Percentiles rank a stretch among this genome's conserved stretches.
phyloP scores from a whole-genome alignment of 495 filamentous ascomycete species.

The Penicillium lividum region DNA sequence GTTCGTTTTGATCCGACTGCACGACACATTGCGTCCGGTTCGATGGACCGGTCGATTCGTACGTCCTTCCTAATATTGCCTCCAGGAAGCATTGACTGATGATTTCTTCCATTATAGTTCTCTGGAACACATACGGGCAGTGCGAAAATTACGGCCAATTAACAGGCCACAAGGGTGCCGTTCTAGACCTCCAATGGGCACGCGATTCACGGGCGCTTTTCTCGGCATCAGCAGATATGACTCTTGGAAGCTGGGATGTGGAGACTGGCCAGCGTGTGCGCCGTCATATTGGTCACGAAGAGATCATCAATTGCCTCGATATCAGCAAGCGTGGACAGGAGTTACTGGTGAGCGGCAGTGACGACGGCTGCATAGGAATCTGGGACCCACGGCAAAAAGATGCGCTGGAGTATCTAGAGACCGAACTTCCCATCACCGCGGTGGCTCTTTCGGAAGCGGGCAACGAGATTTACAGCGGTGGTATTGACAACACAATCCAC shows the following conservation, averaged over 20 bases:
- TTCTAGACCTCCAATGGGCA: conserved; percentile 95
- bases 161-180: conserved; percentile 82
- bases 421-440: conserved; percentile 89
- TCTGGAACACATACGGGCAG: conserved; percentile 89
- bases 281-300: conserved; percentile 89
- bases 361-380: conserved; percentile 92
- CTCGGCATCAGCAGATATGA: conserved; percentile 90
- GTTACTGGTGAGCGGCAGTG: conserved; percentile 80
- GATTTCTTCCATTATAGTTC: conserved; percentile 53
- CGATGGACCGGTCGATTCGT: conserved; percentile 93
- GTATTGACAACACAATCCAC: conserved; percentile 96
- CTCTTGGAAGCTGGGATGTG: conserved; percentile 91
- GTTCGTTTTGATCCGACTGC: conserved; percentile 86
- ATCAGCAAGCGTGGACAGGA: conserved; percentile 87
- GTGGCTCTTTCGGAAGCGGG: conserved; percentile 89
- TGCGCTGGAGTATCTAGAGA: conserved; percentile 83
- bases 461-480: conserved; percentile 92
- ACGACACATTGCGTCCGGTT: conserved; percentile 88
- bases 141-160: conserved; percentile 92
- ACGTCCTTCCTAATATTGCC: conserved; percentile 30
- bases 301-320: conserved; percentile 88
- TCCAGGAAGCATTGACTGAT: background rate
- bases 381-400: conserved; percentile 96
- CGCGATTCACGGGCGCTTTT: conserved; percentile 89
- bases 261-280: conserved; percentile 86